Evolutionary conservation across 176 grass and related monocot genomes (phyloP), one percentile per base, ranked within the genome.

Genomic region (Cymbopogon citratus): DNA sequence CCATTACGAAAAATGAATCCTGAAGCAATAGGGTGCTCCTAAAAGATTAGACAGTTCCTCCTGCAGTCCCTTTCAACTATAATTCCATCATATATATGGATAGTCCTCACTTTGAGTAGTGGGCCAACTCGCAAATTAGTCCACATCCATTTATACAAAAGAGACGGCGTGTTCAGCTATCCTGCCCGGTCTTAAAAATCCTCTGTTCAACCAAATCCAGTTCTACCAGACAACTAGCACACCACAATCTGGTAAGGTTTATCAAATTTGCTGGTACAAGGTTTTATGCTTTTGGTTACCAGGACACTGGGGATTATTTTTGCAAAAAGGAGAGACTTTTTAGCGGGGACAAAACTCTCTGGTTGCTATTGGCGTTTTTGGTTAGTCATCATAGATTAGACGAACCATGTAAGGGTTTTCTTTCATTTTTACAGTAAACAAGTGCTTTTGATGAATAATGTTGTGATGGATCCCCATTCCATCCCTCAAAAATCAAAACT

Each of bases 71-170:
- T 18, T 64, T 18, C 15, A 63, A 29, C 9, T 23, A 27, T 21
- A 26, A 77, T 26, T 21, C 0, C 29, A 44, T 63, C 16, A n/a
- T 61, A 99, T 99, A 76, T 99, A 46, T 3, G 45, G 45, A 46
- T 46, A 5, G 4, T 46, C 4, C 45, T 46, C 45, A 46, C 45
- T 46, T 46, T 46, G 3, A 46, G 41, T 44, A 44, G 45, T 15
- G 4, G 45, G 46, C 46, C 15, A 3, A 23, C 56, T 26, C 61
- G 12, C 13, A 63, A 45, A 74, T 8, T 54, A 33, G 51, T 12
- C 52, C 16, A 29, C 40, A 39, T 16, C 43, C 31, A 31, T 28
- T 39, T 31, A 33, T 73, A 33, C 21, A 14, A 18, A 41, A 43
- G 33, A 75, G 74, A 75, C 9, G 21, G 36, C 15, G 52, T 57